Conservation (phyloP, 1,139 yeast species). For the Yamadazyma taylorii region DNA sequence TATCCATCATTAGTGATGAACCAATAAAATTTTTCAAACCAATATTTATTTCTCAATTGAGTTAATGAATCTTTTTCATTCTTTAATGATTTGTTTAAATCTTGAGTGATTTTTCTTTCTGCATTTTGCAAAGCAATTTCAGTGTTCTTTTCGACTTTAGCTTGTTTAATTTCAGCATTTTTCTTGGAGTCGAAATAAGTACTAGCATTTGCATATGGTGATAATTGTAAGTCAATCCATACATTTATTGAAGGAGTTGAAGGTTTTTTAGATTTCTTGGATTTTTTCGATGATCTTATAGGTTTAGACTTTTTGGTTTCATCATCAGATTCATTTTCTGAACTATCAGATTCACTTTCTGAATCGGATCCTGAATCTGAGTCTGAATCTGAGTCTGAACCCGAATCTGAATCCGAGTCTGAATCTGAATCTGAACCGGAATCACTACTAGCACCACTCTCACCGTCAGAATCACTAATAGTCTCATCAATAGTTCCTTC, state of each 20-base stretch:
- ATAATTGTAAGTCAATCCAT: slow-evolving; percentile 63
- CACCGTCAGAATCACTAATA: slow-evolving; percentile 14
- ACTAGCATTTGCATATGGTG: slow-evolving; percentile 93
- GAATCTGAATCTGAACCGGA: slow-evolving; percentile 26
- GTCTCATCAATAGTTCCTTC: slow-evolving; percentile 25
- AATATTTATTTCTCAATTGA: slow-evolving; percentile 68
- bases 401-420: slow-evolving; percentile 28
- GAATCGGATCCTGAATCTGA: slow-evolving; percentile 27
- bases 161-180: slow-evolving; percentile 74
- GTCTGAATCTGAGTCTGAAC: slow-evolving; percentile 27
- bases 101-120: slow-evolving; percentile 73
- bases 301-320: slow-evolving; percentile 19
- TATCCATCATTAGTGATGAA: slow-evolving; percentile 88
- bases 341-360: slow-evolving; percentile 25
- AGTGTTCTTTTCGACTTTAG: slow-evolving; percentile 78
- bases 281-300: too few species aligned
- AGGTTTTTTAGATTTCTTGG: slow-evolving; percentile 13
- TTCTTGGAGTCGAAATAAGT: slow-evolving; percentile 78
- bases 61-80: slow-evolving; percentile 64
- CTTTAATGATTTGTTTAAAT: slow-evolving; percentile 65
- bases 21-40: slow-evolving; percentile 97
- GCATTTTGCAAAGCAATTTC: slow-evolving; percentile 81
- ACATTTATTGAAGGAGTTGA: slow-evolving; percentile 38
- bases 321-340: slow-evolving; percentile 23
- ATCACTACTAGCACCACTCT: slow-evolving; percentile 26